Percentiles rank a stretch among this genome's conserved stretches.
Conservation (phyloP, 1,139 yeast genomes). For the Zygotorulaspora mrakii region DNA sequence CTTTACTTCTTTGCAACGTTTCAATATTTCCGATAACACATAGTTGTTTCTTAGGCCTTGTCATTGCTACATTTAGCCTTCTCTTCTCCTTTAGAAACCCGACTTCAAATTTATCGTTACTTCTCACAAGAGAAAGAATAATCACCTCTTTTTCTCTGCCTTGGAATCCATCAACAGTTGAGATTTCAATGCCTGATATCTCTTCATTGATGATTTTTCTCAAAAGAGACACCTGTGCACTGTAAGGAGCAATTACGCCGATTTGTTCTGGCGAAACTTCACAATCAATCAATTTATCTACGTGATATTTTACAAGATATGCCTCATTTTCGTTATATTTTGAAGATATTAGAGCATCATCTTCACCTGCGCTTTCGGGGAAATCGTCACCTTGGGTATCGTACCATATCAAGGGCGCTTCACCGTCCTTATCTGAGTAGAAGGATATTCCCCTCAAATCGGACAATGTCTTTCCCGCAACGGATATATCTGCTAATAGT, state of each 20-base stretch:
- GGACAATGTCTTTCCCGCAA: slow-evolving; percentile 47
- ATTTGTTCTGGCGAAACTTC: slow-evolving; percentile 53
- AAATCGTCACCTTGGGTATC: slow-evolving; percentile 92
- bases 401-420: slow-evolving; percentile 63
- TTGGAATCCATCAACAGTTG: slow-evolving; percentile 89
- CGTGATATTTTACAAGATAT: slow-evolving; percentile 54
- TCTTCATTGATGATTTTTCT: slow-evolving; percentile 48
- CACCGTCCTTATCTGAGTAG: slow-evolving; percentile 44
- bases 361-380: slow-evolving; percentile 48
- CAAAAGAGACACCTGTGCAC: slow-evolving; percentile 72
- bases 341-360: slow-evolving; percentile 41
- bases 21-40: slow-evolving; percentile 87
- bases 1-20: slow-evolving; percentile 43
- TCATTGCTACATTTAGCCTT: slow-evolving; percentile 84
- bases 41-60: slow-evolving; percentile 82
- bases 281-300: slow-evolving; percentile 44
- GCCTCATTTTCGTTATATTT: slow-evolving; percentile 76
- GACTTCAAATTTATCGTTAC: slow-evolving; percentile 60
- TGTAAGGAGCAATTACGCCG: slow-evolving; percentile 86
- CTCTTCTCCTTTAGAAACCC: slow-evolving; percentile 74
- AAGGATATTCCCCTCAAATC: slow-evolving; percentile 62
- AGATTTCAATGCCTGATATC: slow-evolving; percentile 65
- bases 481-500: slow-evolving; percentile 60
- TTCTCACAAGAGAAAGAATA: slow-evolving; percentile 73
- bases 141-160: slow-evolving; percentile 89